These are phyloP conservation scores for Dianthus caryophyllus DNA, from an alignment of 148 eudicot genomes.

Conservation along the genomic window DNA sequence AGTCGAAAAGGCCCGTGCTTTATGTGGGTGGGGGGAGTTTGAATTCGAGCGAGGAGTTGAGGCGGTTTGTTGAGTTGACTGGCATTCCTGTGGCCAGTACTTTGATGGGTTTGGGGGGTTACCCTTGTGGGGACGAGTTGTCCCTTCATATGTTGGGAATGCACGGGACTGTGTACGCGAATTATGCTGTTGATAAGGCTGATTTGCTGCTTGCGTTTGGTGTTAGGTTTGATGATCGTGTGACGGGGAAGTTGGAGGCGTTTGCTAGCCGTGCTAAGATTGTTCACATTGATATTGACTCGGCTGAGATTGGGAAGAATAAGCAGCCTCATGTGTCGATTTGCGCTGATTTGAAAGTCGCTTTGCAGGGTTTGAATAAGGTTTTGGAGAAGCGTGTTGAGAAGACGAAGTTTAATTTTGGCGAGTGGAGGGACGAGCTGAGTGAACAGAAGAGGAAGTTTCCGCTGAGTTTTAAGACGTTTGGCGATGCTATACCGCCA, in stretches of 20 bases:
- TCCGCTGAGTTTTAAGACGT: conserved; percentile 66
- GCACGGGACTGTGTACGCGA: conserved; percentile 91
- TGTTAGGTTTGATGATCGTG: conserved; percentile 86
- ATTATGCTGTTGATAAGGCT: conserved; percentile 71
- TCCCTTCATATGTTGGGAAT: conserved; percentile 76
- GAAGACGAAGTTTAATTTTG: conserved; percentile 45
- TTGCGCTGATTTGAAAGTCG: conserved; percentile 63
- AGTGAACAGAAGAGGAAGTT: conserved; percentile 48
- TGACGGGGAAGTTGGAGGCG: conserved; percentile 83
- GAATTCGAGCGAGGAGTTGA: conserved; percentile 70
- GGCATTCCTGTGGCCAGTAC: conserved; percentile 87
- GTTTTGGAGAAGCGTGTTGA: conserved; percentile 30
- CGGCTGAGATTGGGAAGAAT: conserved; percentile 94
- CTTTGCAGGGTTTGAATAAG: conserved; percentile 56
- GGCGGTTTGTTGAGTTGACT: conserved; percentile 58
- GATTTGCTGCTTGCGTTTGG: conserved; percentile 91
- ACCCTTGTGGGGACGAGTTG: conserved; percentile 50
- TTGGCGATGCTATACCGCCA: conserved; percentile 84
- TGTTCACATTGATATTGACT: conserved; percentile 87
- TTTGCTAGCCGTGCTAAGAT: conserved; percentile 89
- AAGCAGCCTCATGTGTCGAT: conserved; percentile 84
- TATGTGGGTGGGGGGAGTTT: conserved; percentile 89
- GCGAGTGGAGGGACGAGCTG: conserved; percentile 59
- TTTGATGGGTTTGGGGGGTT: conserved; percentile 81
- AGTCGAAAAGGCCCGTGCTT: conserved; percentile 70